phyloP scores from a whole-genome alignment of 2,329 filamentous ascomycete species.

The Aspergillus chevalieri region DNA sequence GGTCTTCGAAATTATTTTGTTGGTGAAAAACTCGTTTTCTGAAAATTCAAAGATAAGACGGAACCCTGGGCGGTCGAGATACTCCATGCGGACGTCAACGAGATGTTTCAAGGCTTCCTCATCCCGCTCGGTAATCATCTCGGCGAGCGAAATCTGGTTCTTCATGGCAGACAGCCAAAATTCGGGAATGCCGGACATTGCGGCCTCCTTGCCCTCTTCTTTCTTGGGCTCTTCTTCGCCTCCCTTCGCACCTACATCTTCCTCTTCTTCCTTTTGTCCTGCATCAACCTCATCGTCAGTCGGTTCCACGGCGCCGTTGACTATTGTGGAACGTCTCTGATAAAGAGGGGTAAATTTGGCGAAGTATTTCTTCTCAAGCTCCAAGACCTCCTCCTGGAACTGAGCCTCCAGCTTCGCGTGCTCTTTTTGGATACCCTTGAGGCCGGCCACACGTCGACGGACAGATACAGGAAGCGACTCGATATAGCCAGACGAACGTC shows the following conservation, averaged over 20 bases:
- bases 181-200: slow-evolving; percentile 80
- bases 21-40: slow-evolving; percentile 93
- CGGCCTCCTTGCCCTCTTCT: slow-evolving; percentile 40
- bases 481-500: slow-evolving; percentile 93
- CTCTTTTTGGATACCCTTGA: slow-evolving; percentile 98
- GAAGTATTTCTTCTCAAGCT: slow-evolving; percentile 99
- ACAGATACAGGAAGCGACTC: slow-evolving; percentile 87
- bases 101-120: slow-evolving; percentile 88
- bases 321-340: slow-evolving; percentile 84
- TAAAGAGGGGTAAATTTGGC: slow-evolving; percentile 97
- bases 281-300: slow-evolving; percentile 80
- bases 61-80: slow-evolving; percentile 97
- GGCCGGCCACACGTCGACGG: slow-evolving; percentile 84
- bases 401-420: slow-evolving; percentile 97
- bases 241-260: slow-evolving; percentile 56
- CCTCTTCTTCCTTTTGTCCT: slow-evolving; percentile 73
- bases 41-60: slow-evolving; percentile 95
- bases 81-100: slow-evolving; percentile 96
- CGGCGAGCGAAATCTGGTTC: slow-evolving; percentile 93
- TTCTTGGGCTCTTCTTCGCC: slow-evolving; percentile 49
- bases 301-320: slow-evolving; percentile 82
- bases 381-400: slow-evolving; percentile 96
- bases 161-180: slow-evolving; percentile 99
- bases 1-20: slow-evolving; percentile 95
- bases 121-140: slow-evolving; percentile 98